Evolutionary conservation across 116 monocot species (phyloP).

Genomic region (Iris pallida): DNA sequence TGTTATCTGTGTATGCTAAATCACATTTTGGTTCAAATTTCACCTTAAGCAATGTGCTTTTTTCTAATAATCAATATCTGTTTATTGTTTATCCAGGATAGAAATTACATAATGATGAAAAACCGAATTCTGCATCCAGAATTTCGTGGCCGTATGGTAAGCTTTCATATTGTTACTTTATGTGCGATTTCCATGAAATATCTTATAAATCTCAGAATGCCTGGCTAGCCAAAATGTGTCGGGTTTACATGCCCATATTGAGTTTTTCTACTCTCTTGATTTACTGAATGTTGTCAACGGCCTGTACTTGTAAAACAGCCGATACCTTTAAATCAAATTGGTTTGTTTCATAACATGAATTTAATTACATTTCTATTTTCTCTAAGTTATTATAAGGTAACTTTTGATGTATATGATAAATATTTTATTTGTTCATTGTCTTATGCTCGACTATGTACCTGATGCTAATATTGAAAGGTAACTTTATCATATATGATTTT

Average conservation of each 20-base stretch:
- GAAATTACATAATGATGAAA: conserved; percentile 75
- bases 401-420: too few species aligned
- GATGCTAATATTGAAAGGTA: too few species aligned
- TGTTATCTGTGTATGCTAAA: not conserved
- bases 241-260: not conserved
- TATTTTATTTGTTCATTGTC: too few species aligned
- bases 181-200: not conserved
- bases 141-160: conserved; percentile 98
- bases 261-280: not conserved
- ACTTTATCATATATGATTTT: conserved; percentile 1
- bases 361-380: not conserved
- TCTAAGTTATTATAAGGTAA: too few species aligned
- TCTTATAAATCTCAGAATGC: not conserved
- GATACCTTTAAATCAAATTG: too few species aligned
- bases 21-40: not conserved
- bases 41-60: not conserved
- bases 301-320: too few species aligned
- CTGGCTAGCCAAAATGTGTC: not conserved
- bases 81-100: conserved; percentile 51
- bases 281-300: too few species aligned
- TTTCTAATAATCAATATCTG: conserved; percentile 5
- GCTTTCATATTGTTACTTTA: conserved; percentile 5
- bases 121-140: conserved; percentile 70
- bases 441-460: too few species aligned
- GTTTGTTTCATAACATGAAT: not conserved